A percentile compares a stretch with the other conserved stretches of the same genome.
phyloP scores from a whole-genome alignment of 1,139 yeast genomes.

The Hemisphaericaspora lyxosophila region DNA sequence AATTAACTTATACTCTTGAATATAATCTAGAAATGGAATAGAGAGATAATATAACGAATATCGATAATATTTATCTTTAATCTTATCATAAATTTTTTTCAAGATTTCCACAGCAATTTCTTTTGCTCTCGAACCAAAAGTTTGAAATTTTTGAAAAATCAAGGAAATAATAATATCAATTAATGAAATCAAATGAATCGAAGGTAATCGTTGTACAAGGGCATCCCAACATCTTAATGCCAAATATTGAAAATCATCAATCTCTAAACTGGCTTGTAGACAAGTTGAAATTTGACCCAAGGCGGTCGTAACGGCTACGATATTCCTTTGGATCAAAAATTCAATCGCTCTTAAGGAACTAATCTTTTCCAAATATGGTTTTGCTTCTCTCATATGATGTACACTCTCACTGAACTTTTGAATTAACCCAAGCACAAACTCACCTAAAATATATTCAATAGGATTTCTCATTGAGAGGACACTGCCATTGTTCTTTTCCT shows the following conservation, averaged over 20 bases:
- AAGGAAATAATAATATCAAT: conserved; percentile 47
- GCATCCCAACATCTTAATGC: conserved; percentile 70
- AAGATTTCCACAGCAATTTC: conserved; percentile 47
- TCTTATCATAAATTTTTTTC: conserved; percentile 35
- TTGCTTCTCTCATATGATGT: conserved; percentile 68
- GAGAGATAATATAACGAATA: conserved; percentile 52
- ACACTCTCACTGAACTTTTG: conserved; percentile 77
- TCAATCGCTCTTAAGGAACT: conserved; percentile 74
- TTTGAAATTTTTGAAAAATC: conserved; percentile 61
- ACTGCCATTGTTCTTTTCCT: conserved; percentile 11
- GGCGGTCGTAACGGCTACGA: conserved; percentile 66
- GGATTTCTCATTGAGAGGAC: conserved; percentile 13
- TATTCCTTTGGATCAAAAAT: conserved; percentile 62
- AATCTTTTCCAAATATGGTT: conserved; percentile 70
- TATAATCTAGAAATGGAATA: conserved; percentile 46
- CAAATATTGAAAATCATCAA: conserved; percentile 51
- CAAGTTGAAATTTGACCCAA: conserved; percentile 88
- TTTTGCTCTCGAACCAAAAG: conserved; percentile 49
- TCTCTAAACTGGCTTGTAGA: conserved; percentile 74
- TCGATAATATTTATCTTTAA: conserved; percentile 33
- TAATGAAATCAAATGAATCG: conserved; percentile 50
- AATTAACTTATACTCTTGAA: conserved; percentile 25
- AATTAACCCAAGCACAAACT: conserved; percentile 72
- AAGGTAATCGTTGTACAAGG: conserved; percentile 50
- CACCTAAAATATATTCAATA: conserved; percentile 41